Evolutionary conservation across 2,329 filamentous ascomycete species (phyloP), one percentile per base, ranked within the genome.

Genomic region (Phaeophleospora eucalypticola): DNA sequence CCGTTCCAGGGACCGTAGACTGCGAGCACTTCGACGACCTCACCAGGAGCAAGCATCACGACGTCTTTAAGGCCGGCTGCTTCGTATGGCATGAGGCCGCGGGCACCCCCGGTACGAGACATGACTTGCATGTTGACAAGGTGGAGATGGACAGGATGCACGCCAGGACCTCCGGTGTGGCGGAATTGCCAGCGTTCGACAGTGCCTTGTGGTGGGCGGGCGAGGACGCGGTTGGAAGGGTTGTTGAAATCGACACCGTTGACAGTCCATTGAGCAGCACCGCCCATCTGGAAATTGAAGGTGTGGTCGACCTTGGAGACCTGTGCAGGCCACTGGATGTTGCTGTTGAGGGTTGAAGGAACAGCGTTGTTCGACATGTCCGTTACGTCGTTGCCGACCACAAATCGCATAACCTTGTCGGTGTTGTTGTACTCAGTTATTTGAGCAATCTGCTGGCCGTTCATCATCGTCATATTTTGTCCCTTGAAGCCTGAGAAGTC

Each of bases 81-180:
- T 62, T 82, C 79, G 53, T 82, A 82, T 0, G 75, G 69, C 50
- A 69, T 56, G 3, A 81, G 71, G 10, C 56, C 58, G 2, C 70
- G 66, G 15, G 68, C 63, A 8, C 71, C 71, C 3, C 74, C 73
- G 0, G 59, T 70, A 15, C 79, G 74, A 6, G 65, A 68, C 17
- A 80, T 55, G 29, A 82, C 67, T 45, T 75, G 72, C 62, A 82
- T 77, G 56, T 81, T 78, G 39, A 83, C 73, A 1, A 82, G 68
- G 57, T 82, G 80, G 39, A 82, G 73, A 60, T 82, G 79, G 24
- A 71, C 64, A 1, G 77, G 78, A 54, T 81, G 78, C 2, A 72
- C 70, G 61, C 75, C 76, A 19, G 71, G 73, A 14, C 73, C 76
- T 12, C 68, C 69, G 19, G 63, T 66, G 59, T 82, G 80, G 48